A percentile compares a stretch with the other conserved stretches of the same genome.
Conservation (phyloP, 495 filamentous ascomycete species). For the Lophiotrema nucula region DNA sequence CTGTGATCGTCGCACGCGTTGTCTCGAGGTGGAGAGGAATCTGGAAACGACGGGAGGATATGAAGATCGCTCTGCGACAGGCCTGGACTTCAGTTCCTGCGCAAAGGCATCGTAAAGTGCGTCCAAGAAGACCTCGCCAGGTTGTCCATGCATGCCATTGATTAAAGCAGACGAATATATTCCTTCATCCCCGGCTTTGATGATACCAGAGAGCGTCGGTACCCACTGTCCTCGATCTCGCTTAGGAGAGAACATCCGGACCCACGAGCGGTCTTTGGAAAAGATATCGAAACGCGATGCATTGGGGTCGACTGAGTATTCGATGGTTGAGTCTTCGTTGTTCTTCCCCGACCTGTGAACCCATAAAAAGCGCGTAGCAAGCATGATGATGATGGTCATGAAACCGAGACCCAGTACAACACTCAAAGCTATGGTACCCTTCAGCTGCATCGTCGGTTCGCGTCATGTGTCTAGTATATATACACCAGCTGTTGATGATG, state of each 20-base stretch:
- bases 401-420: slow-evolving; percentile 11
- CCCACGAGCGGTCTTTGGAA: neutral
- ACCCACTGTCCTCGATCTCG: slow-evolving; percentile 2
- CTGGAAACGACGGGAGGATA: slow-evolving; percentile 7
- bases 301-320: neutral
- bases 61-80: slow-evolving; percentile 2
- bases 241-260: neutral
- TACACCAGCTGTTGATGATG: neutral
- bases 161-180: slow-evolving; percentile 19
- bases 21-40: neutral
- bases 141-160: slow-evolving; percentile 5
- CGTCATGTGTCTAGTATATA: neutral
- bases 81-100: neutral
- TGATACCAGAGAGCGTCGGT: slow-evolving; percentile 14
- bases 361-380: slow-evolving; percentile 18
- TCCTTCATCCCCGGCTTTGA: slow-evolving; percentile 26
- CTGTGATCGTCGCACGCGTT: neutral
- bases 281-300: neutral
- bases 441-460: slow-evolving; percentile 1
- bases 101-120: slow-evolving; percentile 12
- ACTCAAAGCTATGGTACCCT: slow-evolving; percentile 8
- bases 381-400: slow-evolving; percentile 17
- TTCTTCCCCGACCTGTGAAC: slow-evolving; percentile 3
- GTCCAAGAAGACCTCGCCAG: slow-evolving; percentile 1
- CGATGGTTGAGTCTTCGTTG: neutral